Evolutionary conservation across 2,329 filamentous ascomycete species (phyloP), one percentile per base, ranked within the genome.

Genomic region (Penicillium psychrosexuale): DNA sequence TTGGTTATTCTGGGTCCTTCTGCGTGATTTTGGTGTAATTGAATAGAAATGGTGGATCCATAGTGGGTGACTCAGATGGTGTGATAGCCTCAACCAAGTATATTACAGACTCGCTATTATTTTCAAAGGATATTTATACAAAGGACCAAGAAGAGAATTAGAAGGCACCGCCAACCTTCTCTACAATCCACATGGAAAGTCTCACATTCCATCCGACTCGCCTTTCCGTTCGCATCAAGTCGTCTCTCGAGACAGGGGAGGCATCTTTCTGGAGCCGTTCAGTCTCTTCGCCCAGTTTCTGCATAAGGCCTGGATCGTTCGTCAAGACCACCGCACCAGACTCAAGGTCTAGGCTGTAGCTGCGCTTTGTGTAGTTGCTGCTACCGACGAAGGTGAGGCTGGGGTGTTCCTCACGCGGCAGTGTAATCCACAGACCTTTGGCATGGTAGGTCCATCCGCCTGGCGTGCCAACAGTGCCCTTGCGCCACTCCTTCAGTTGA

Each of bases 391-490:
- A 80, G 31, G 87, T 95, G 52, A 97, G 80, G 45, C 87, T 86
- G 0, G 91, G 91, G 37, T 85, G 77, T 34, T 79, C 72, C 44
- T 87, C 82, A 2, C 80, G 78, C 36, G 69, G 75, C 37, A 77
- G 79, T 0, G 89, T 90, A 27, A 97, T 81, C 93, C 93, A 97
- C 2, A 97, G 79, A 0, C 94, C 94, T 74, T 99, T 99, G 45
- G 94, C 94, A 67, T 99, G 94, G 73, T 99, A 99, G 0, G 93
- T 97, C 94, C 95, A 99, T 0, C 91, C 93, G 1, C 80, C 90
- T 0, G 89, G 85, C 64, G 91, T 82, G 17, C 89, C 89, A 2
- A 96, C 89, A 0, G 85, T 89, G 8, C 94, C 94, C 43, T 82
- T 81, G 7, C 87, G 84, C 94, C 94, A 99, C 75, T 99, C 94